These are phyloP conservation scores for Massariosphaeria phaeospora DNA, from an alignment of 495 filamentous ascomycete species.

Conservation along the genomic window DNA sequence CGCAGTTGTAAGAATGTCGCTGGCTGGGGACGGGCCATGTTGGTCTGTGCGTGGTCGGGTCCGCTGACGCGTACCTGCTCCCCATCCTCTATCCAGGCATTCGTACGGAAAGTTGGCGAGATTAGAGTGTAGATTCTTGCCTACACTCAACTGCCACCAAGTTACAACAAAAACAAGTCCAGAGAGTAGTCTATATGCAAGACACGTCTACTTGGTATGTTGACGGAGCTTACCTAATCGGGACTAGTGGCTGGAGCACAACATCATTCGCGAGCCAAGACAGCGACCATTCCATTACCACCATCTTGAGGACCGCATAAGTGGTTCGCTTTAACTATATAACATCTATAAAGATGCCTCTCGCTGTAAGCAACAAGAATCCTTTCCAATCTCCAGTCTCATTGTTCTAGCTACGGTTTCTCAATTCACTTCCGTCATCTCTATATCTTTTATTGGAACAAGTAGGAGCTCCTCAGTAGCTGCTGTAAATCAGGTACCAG, in stretches of 20 bases:
- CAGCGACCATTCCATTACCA: not conserved
- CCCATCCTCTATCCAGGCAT: too few relatives aligned
- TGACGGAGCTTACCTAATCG: slow-evolving; percentile 1
- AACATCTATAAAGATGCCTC: slow-evolving; percentile 32
- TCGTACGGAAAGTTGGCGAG: too few relatives aligned
- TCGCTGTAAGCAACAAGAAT: slow-evolving; percentile 28
- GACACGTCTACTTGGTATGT: too few relatives aligned
- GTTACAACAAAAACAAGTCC: too few relatives aligned
- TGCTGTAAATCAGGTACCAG: too few relatives aligned
- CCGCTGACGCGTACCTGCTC: not conserved
- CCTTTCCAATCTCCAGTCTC: not conserved
- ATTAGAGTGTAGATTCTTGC: too few relatives aligned
- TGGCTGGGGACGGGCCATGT: too few relatives aligned
- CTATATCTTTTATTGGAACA: too few relatives aligned
- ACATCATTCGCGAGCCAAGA: not conserved
- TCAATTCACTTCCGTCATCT: not conserved
- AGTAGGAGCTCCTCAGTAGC: too few relatives aligned
- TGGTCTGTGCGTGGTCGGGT: not conserved
- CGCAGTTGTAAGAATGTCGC: too few relatives aligned
- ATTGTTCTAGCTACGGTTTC: not conserved
- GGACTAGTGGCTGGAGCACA: not conserved
- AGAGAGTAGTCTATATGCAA: too few relatives aligned
- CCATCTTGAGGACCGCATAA: not conserved
- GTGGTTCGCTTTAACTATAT: not conserved
- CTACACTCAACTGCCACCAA: too few relatives aligned